Base-by-base conservation (phyloP, 140 eudicot genomes). In the Erigeron philadelphicus region DNA sequence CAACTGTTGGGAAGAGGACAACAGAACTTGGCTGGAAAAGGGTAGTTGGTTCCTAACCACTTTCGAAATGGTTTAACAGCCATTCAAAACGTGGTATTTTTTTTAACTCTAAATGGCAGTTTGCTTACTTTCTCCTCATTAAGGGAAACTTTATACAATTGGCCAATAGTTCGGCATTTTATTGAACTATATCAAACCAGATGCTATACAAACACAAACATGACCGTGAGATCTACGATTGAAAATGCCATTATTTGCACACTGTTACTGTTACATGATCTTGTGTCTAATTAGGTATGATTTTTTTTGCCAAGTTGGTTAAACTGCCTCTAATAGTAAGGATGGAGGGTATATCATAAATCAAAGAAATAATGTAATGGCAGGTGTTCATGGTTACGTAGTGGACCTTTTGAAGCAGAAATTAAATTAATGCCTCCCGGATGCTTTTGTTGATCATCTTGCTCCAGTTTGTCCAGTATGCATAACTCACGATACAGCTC, bases 401-500 rank as follows among this genome's bases (percentile, higher is more conserved):
- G 67, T 68, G 58, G 58, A 88, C 92, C 93, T 81, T 76, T 81
- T 72, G 66, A 78, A 46, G 38, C 41, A 10, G 80, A 47, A 79
- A 63, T 68, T 46, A 75, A 75, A 67, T 78, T 81, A 60, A 73
- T 41, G 42, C 57, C 81, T 60, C 64, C 85, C 66, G 64, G 78
- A 70, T 73, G 77, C 72, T 84, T 86, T 2, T 44, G 76, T 63
- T 79, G 87, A 17, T 84, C 79, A 63, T 85, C 90, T 80, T 83
- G 84, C 77, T 85, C 93, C 16, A 85, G 66, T 73, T 70, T 79
- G 76, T 87, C 90, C 79, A 90, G 81, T 68, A 77, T 46, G 23
- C 73, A 78, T 78, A 90, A 70, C 79, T 83, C 93, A 31, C 84
- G 86, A 65, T 90, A 90, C 68, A 90, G 71, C 17, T 90, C 95